Percentiles rank a stretch among this genome's conserved stretches.
These are phyloP conservation scores for Lentinula novae-zelandiae DNA, from an alignment of 1,284 basidiomycete genomes.

Conservation along the genomic window DNA sequence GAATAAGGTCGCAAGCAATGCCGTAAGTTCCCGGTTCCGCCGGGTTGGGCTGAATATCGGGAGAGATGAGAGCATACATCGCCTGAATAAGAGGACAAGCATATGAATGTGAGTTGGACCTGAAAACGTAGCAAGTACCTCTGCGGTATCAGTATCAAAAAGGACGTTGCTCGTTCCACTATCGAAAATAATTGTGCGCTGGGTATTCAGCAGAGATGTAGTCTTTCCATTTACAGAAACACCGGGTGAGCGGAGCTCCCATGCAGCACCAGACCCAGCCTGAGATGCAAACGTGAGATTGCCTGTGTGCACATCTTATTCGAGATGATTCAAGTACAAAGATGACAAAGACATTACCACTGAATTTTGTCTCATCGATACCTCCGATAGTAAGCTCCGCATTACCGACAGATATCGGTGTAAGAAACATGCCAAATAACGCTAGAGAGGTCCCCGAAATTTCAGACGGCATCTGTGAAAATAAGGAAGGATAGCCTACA, in stretches of 20 bases:
- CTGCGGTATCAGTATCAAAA: slow-evolving; percentile 43
- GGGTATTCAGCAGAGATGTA: slow-evolving; percentile 33
- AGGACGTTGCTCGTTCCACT: slow-evolving; percentile 53
- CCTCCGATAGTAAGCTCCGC: slow-evolving; percentile 55
- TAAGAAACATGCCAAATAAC: slow-evolving; percentile 50
- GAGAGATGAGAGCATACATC: slow-evolving; percentile 54
- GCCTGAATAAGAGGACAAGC: slow-evolving; percentile 29
- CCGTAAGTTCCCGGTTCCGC: slow-evolving; percentile 54
- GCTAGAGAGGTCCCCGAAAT: slow-evolving; percentile 26
- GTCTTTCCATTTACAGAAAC: slow-evolving; percentile 53
- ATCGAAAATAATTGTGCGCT: slow-evolving; percentile 50
- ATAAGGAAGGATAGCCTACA: slow-evolving; percentile 27
- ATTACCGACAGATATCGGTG: slow-evolving; percentile 43
- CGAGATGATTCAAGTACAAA: not conserved
- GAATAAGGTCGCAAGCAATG: slow-evolving; percentile 44
- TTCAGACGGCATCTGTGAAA: not conserved
- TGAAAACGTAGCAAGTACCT: slow-evolving; percentile 26
- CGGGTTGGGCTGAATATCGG: slow-evolving; percentile 45
- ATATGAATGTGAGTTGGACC: not conserved
- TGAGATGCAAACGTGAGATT: slow-evolving; percentile 41
- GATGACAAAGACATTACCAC: slow-evolving; percentile 26
- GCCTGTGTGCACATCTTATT: slow-evolving; percentile 23
- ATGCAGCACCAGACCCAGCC: slow-evolving; percentile 32
- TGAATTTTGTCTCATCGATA: slow-evolving; percentile 48
- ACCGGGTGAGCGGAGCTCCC: slow-evolving; percentile 43